phyloP scores from a whole-genome alignment of 345 rosid species.

The Brassica nigra region DNA sequence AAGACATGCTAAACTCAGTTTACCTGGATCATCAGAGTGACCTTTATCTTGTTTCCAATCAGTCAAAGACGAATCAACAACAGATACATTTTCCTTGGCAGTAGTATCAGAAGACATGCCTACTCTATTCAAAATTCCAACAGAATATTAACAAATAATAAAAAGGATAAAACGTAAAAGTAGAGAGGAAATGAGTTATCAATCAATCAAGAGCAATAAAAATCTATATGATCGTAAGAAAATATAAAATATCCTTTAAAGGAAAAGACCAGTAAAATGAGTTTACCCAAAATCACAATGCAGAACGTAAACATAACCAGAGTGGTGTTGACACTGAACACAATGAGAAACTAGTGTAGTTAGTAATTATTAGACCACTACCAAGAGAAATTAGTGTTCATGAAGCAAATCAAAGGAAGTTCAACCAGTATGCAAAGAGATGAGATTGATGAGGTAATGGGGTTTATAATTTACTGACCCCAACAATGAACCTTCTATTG shows the following conservation, averaged over 20 bases:
- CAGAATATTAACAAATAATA: background rate
- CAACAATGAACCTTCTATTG: background rate
- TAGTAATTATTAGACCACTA: slow-evolving; percentile 4
- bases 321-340: background rate
- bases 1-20: slow-evolving; percentile 9
- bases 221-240: background rate
- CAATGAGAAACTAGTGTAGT: background rate
- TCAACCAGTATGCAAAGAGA: background rate
- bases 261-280: background rate
- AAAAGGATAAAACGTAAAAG: background rate
- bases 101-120: slow-evolving; percentile 85
- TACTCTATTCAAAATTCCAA: background rate
- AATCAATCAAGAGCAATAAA: slow-evolving; percentile 2
- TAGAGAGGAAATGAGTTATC: background rate
- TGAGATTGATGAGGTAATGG: background rate
- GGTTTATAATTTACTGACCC: background rate
- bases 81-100: slow-evolving; percentile 81
- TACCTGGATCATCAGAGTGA: slow-evolving; percentile 78
- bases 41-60: slow-evolving; percentile 73
- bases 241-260: background rate
- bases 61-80: slow-evolving; percentile 84
- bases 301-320: background rate
- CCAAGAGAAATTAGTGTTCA: background rate
- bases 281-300: slow-evolving; percentile 2
- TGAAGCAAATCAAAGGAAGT: background rate